phyloP scores from a whole-genome alignment of 169 alveolate species.

The Plasmodium yoelii region DNA sequence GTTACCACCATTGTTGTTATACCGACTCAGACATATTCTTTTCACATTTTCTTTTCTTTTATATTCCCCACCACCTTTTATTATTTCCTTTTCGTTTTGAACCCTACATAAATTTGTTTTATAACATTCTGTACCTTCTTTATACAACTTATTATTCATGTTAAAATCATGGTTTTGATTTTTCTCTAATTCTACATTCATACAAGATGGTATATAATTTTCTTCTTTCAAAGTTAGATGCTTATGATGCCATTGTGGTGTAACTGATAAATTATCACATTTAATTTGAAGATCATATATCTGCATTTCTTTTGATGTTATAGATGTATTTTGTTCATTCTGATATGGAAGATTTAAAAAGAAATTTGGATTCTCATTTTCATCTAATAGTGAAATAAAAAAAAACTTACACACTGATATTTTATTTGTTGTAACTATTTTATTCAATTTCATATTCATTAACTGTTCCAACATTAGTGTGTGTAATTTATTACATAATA shows the following conservation, averaged over 20 bases:
- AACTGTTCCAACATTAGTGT: slow-evolving; percentile 20
- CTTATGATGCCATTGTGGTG: neutral
- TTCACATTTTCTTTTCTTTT: too few species aligned
- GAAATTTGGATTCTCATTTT: slow-evolving; percentile 6
- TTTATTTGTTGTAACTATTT: neutral
- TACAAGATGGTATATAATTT: neutral
- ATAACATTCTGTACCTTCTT: too few species aligned
- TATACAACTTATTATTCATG: too few species aligned
- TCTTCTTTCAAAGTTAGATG: neutral
- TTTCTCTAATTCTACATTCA: neutral
- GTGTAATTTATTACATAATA: slow-evolving; percentile 20
- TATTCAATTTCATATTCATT: slow-evolving; percentile 27
- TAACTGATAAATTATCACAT: neutral
- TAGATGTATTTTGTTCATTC: neutral
- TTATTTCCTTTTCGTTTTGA: too few species aligned
- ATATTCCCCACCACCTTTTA: neutral
- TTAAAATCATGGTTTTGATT: neutral
- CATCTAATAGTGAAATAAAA: slow-evolving; percentile 51
- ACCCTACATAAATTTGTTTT: too few species aligned
- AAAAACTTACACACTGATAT: slow-evolving; percentile 67
- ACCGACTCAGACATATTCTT: too few species aligned
- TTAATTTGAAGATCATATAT: neutral
- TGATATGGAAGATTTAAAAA: neutral
- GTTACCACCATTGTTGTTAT: too few species aligned
- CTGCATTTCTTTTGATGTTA: neutral